Percentiles rank a stretch among this genome's conserved stretches.
Evolutionary conservation across 768 basidiomycete genomes (phyloP).

Genomic region (Leccinum obscurum): DNA sequence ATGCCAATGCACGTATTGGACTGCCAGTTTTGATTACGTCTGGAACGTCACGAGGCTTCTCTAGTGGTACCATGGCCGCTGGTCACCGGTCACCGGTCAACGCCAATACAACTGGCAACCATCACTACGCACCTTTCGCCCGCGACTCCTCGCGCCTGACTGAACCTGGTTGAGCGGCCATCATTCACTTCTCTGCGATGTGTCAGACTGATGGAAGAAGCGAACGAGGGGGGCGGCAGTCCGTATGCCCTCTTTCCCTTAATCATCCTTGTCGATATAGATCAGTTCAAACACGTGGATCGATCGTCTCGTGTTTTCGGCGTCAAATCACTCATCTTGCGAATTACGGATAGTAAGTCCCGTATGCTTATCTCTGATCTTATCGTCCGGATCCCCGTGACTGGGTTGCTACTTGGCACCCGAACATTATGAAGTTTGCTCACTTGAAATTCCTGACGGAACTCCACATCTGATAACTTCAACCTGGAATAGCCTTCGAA

Average conservation of each 20-base stretch:
- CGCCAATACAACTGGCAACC: background rate
- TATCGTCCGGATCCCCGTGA: too few species aligned
- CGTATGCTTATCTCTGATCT: too few species aligned
- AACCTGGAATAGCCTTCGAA: too few species aligned
- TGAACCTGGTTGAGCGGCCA: too few species aligned
- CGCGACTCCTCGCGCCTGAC: background rate
- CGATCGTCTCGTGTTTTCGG: slow-evolving; percentile 5
- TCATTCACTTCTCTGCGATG: too few species aligned
- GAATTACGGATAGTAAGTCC: too few species aligned
- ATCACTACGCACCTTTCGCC: slow-evolving; percentile 3
- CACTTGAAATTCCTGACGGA: too few species aligned
- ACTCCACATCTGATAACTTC: too few species aligned
- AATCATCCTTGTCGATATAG: background rate
- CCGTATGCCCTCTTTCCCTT: background rate
- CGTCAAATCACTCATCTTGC: background rate
- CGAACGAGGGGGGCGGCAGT: background rate
- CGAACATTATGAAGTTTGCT: too few species aligned
- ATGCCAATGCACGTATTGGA: slow-evolving; percentile 8
- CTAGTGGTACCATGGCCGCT: background rate
- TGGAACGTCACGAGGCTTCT: background rate
- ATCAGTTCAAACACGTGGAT: slow-evolving; percentile 5
- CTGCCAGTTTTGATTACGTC: background rate
- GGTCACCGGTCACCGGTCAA: too few species aligned
- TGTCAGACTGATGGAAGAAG: background rate
- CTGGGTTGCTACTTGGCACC: too few species aligned